Conservation (phyloP, 805 yeast species). For the Suhomyces prunicola region DNA sequence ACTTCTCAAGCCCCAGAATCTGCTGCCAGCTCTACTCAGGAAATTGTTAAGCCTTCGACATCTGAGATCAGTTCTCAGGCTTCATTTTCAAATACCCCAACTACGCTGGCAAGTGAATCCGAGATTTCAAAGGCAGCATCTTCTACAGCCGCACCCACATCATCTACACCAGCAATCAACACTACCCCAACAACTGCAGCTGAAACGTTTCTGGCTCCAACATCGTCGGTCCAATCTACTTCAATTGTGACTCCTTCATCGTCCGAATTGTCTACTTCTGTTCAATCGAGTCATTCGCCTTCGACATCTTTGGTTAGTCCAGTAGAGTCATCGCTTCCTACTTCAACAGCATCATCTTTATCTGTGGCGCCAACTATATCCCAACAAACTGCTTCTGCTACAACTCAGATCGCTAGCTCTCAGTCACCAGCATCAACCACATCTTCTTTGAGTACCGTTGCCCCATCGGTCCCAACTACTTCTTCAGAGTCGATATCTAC, state of each 20-base stretch:
- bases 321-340: neutral
- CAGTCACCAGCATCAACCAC: neutral
- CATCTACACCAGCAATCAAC: neutral
- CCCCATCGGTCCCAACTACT: conserved; percentile 1
- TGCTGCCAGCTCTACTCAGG: neutral
- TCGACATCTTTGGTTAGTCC: neutral
- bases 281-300: neutral
- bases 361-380: neutral
- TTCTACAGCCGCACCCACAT: neutral
- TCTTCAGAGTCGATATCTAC: neutral
- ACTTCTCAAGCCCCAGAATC: neutral
- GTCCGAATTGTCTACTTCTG: neutral
- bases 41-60: neutral
- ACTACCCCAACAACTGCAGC: neutral
- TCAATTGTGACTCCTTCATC: neutral
- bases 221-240: neutral
- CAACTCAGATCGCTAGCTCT: neutral
- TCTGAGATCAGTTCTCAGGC: neutral
- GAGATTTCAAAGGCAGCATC: neutral
- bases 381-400: neutral
- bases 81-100: neutral
- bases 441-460: neutral
- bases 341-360: neutral
- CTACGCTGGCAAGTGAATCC: neutral
- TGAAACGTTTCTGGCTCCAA: neutral